Evolutionary conservation across 495 filamentous ascomycete species (phyloP), one percentile per base, ranked within the genome.

Genomic region (Aspergillus haitiensis): DNA sequence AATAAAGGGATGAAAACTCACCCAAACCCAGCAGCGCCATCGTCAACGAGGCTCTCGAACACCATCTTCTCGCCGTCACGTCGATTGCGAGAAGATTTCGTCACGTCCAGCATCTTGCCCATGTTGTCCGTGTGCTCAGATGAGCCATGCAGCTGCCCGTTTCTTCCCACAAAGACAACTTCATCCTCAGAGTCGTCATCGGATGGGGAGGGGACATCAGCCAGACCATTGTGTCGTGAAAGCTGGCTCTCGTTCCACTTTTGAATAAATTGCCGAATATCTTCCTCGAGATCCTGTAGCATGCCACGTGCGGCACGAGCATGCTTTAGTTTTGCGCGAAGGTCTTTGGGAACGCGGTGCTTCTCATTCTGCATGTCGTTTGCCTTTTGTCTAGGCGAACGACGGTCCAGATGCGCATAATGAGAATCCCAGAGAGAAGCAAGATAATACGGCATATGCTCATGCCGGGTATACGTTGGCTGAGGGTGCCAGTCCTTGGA

Each of bases 81-180:
- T 67, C 78, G 77, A 56, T 84, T 60, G 34, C 71, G 68, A 7
- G 58, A 75, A 45, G 72, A 74, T 65, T 80, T 74, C 58, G 78
- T 77, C 62, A 72, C 72, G 44, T 62, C 67, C 44, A 72, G 68
- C 51, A 60, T 50, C 62, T 70, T 47, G 15, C 69, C 56, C 70
- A 59, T 34, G 58, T 70, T 68, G 59, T 59, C n/a, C 52, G 64
- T 74, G 57, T 67, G 72, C 60, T 69, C 69, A 35, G 75, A 74
- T 31, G 83, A 78, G 60, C 91, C 89, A 65, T 84, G 84, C 86
- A 86, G 90, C 56, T 77, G 79, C 6, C 89, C 88, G 65, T 90
- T 87, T 5, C 89, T 79, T 1, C 92, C 92, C 9, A 96, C 86
- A 70, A 96, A 97, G 3, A 97, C 91, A 63, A 98, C 92, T 73